Evolutionary conservation across 371 early-diverging fungal species (phyloP).

Genomic region (Mortierella polycephala): DNA sequence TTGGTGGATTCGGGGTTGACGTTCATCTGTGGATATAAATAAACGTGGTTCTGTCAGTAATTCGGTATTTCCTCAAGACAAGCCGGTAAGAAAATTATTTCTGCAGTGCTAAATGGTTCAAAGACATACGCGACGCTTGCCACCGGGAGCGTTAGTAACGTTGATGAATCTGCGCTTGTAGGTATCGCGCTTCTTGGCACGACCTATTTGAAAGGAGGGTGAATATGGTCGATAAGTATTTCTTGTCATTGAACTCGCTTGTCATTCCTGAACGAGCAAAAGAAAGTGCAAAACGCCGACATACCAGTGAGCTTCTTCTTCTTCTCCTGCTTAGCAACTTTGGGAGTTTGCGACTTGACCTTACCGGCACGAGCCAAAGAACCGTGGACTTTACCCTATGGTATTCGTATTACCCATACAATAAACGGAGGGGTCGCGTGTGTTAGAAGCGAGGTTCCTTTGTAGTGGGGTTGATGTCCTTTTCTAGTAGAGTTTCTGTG

Average conservation of each 20-base stretch:
- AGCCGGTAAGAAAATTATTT: neutral
- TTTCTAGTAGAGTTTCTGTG: no score
- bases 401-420: neutral
- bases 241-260: neutral
- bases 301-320: conserved; percentile 91
- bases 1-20: conserved; percentile 55
- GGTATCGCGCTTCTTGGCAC: conserved; percentile 97
- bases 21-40: conserved; percentile 31
- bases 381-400: conserved; percentile 99
- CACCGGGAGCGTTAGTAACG: conserved; percentile 86
- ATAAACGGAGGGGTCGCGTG: neutral
- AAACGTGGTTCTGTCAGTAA: neutral
- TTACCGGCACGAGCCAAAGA: conserved; percentile 99
- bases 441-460: neutral
- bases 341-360: conserved; percentile 99
- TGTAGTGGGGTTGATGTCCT: no score
- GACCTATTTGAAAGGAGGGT: conserved; percentile 66
- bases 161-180: conserved; percentile 99
- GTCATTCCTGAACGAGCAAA: neutral
- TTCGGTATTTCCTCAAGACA: neutral
- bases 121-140: conserved; percentile 83
- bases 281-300: conserved; percentile 60
- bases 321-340: conserved; percentile 99
- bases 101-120: neutral
- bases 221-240: neutral